A percentile compares a stretch with the other conserved stretches of the same genome.
Evolutionary conservation across 208 protist species (phyloP).

Genomic region (Trichomonas tenax): DNA sequence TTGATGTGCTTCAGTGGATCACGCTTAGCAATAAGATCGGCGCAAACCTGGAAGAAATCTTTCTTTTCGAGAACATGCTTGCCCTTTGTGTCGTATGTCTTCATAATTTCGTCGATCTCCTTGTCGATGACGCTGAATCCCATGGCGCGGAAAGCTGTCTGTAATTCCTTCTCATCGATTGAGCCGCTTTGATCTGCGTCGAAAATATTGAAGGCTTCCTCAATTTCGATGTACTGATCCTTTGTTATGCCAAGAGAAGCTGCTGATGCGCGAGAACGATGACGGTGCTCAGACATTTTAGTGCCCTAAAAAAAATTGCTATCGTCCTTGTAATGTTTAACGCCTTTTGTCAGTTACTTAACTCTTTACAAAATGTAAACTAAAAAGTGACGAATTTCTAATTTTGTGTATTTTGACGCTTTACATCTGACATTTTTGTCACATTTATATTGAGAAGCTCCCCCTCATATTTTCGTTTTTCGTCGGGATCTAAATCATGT

Average conservation of each 20-base stretch:
- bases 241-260: not conserved
- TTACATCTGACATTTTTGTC: too few relatives aligned
- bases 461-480: too few relatives aligned
- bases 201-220: not conserved
- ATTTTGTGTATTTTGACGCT: too few relatives aligned
- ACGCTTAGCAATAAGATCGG: slow-evolving; percentile 36
- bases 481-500: too few relatives aligned
- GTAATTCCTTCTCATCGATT: not conserved
- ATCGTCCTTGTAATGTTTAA: not conserved
- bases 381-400: too few relatives aligned
- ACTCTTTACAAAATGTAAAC: too few relatives aligned
- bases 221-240: not conserved
- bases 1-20: slow-evolving; percentile 48
- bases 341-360: not conserved
- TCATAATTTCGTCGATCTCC: not conserved
- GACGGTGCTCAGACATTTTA: not conserved
- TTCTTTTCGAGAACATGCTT: not conserved
- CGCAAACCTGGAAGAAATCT: slow-evolving; percentile 27
- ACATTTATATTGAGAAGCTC: too few relatives aligned
- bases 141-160: not conserved
- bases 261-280: not conserved
- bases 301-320: not conserved
- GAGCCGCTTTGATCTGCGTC: not conserved
- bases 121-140: not conserved
- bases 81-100: not conserved